Evolutionary conservation across 371 early-diverging fungal species (phyloP).

Genomic region (Mortierella sp.): DNA sequence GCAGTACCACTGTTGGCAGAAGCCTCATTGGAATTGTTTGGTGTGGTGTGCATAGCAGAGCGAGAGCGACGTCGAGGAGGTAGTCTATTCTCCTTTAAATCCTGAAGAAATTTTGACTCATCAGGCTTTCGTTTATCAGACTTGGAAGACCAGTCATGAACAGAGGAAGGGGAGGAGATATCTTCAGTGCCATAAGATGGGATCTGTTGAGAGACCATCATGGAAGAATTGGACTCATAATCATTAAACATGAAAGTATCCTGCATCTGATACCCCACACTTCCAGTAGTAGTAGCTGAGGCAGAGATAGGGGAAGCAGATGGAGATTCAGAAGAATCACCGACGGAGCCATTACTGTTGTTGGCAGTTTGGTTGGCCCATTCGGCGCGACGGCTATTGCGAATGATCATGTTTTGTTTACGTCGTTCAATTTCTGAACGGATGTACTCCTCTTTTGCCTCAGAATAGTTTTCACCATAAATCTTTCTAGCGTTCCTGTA

Average conservation of each 20-base stretch:
- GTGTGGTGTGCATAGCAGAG: slow-evolving; percentile 25
- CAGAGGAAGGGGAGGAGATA: neutral
- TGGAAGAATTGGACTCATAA: slow-evolving; percentile 5
- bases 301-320: slow-evolving; percentile 19
- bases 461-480: slow-evolving; percentile 70
- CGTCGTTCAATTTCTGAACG: slow-evolving; percentile 68
- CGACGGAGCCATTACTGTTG: slow-evolving; percentile 2
- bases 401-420: slow-evolving; percentile 46
- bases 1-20: neutral
- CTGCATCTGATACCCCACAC: slow-evolving; percentile 13
- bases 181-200: slow-evolving; percentile 7
- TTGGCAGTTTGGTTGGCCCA: slow-evolving; percentile 25
- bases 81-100: slow-evolving; percentile 26
- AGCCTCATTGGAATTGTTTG: neutral
- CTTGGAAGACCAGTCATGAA: slow-evolving; percentile 3
- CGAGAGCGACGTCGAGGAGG: slow-evolving; percentile 54
- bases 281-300: neutral
- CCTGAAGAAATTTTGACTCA: slow-evolving; percentile 38
- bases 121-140: slow-evolving; percentile 18
- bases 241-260: slow-evolving; percentile 21
- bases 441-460: slow-evolving; percentile 72
- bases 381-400: slow-evolving; percentile 43
- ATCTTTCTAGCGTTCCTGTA: slow-evolving; percentile 75
- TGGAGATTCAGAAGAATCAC: slow-evolving; percentile 9
- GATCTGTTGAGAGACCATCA: slow-evolving; percentile 21